Evolutionary conservation across 2,329 filamentous ascomycete genomes (phyloP), one percentile per base, ranked within the genome.

Genomic region (Diatrype stigma): DNA sequence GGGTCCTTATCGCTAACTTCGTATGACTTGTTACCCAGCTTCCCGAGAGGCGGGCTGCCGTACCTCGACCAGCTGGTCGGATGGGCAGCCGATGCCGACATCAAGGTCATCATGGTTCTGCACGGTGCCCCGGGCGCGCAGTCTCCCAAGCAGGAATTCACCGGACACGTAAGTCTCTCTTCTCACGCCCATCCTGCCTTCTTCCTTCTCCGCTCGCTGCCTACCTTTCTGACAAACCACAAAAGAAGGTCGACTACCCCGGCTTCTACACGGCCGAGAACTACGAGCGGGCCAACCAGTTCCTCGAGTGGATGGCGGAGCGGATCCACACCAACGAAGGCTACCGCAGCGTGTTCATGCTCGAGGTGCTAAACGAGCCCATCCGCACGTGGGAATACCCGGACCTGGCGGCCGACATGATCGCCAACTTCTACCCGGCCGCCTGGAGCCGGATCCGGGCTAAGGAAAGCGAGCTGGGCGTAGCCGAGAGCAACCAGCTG

Each of bases 361-460:
- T 80, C 14, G 70, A 76, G 50, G 65, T 80, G 21, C 67, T 80
- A 46, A 81, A 80, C 61, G 78, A 80, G 60, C 78, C 78, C 3
- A 58, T 72, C 6, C 56, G 58, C 38, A 7, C 51, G 21, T 10
- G 51, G 46, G 60, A 71, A 47, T 54, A 64, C 44, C 49, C 56
- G 30, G 52, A 56, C 42, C 50, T 63, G 4, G 65, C 65, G 2
- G 63, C 65, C 1, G 58, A 60, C 26, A 60, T 77, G 66, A 53
- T 69, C 6, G 64, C 66, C 7, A 64, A 61, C 28, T 81, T 69
- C 61, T 81, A 81, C 55, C 74, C 73, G 2, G 67, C 64, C 3
- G 77, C 76, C 2, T 63, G 58, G 60, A 55, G 64, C 60, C 64
- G 67, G 16, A 77, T 81, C 56, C 73, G 77, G 26, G 63, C 62